Base-by-base conservation (phyloP, 805 yeast species). In the Torulaspora indica region DNA sequence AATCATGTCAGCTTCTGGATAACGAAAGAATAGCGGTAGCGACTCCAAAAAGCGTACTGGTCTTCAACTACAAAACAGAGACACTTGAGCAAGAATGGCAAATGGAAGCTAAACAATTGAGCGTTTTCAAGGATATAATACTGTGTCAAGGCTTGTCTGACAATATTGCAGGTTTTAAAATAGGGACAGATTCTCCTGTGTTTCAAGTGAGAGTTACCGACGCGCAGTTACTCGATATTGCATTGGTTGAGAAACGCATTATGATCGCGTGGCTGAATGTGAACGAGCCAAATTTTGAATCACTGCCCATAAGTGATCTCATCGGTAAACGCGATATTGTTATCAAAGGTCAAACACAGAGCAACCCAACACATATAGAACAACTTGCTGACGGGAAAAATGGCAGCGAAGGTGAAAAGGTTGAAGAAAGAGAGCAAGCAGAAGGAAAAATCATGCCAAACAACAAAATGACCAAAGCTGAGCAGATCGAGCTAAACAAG, bases 211-310 rank as follows among this genome's bases (percentile, higher is more conserved):
- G 52, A 25, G 60, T 57, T 12, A 36, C 37, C 34, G 57, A 29
- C 48, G 55, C 64, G 5, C 60, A 56, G 24, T 57, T 64, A 14
- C 46, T 59, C 5, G 63, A 60, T 34, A 57, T 60, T 29, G 46
- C 48, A 18, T 41, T 45, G 24, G 27, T 54, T 3, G 46, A 50
- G 8, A 40, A 48, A 8, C 46, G 46, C 10, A 35, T 66, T 3
- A 47, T 69, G 27, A 40, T 69, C 3, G 64, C 72, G 12, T 69
- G 71, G 70, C 51, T 61, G 14, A 61, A 60, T 43, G 71, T 64
- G 1, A 60, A 70, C 38, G 73, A 67, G 45, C 73, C 74, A 29
- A 63, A 60, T 41, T 68, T 71, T 42, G 58, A 61, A 42, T 24
- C 55, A 1, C 48, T 65, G 22, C 45, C 60, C 18, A 35, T 56